Conservation (phyloP, 257 asterid species). For the Lithospermum erythrorhizon region DNA sequence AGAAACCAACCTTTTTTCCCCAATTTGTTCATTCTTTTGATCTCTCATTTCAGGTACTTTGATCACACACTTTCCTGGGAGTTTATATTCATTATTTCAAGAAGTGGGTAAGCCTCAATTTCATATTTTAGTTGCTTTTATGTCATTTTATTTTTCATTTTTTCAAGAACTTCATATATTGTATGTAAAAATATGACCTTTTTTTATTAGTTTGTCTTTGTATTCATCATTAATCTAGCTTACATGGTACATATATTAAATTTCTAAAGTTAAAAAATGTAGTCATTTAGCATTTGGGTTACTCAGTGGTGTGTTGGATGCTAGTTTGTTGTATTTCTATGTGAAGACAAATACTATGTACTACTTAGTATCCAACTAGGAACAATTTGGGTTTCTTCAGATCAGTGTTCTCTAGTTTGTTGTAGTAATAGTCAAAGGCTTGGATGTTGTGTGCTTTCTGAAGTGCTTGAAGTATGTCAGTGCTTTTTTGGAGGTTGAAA, state of each 20-base stretch:
- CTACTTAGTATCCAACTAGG: no score
- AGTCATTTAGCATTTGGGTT: no score
- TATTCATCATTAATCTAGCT: no score
- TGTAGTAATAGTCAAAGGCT: no score
- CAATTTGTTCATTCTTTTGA: conserved; percentile 2
- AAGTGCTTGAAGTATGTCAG: background rate
- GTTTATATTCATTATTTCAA: conserved; percentile 15
- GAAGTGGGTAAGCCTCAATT: conserved; percentile 34
- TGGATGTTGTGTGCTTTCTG: background rate
- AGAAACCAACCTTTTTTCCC: background rate
- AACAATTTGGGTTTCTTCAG: background rate
- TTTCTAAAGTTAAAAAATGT: no score
- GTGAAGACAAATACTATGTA: no score
- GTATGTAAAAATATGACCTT: conserved; percentile 1
- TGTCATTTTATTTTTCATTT: background rate
- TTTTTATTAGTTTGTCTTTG: no score
- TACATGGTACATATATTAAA: no score
- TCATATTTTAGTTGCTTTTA: background rate
- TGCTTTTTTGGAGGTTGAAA: no score
- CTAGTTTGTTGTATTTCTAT: no score
- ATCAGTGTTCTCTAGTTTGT: background rate
- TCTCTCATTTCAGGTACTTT: conserved; percentile 18
- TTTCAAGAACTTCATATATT: background rate
- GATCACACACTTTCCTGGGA: conserved; percentile 17
- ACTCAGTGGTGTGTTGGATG: no score